These are phyloP conservation scores for Sphaerulina populicola DNA, from an alignment of 2,329 filamentous ascomycete species.

Conservation along the genomic window DNA sequence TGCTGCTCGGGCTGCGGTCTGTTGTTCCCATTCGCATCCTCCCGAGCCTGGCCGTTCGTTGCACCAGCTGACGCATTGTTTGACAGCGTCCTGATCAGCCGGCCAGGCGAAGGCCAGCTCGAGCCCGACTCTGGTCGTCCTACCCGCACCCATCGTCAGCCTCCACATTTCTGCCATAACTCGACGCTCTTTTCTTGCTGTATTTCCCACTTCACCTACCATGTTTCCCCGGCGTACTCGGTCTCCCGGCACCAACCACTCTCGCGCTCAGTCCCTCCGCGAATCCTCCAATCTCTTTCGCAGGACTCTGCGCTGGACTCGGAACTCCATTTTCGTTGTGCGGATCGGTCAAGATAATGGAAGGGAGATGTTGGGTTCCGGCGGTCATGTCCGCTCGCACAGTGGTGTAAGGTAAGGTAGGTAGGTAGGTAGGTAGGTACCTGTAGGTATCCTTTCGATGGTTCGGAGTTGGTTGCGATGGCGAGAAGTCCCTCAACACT, in stretches of 20 bases:
- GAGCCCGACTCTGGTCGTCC: constrained; percentile 17
- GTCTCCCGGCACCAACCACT: constrained; percentile 7
- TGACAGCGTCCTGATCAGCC: constrained; percentile 22
- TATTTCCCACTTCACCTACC: not conserved
- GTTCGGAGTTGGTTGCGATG: not conserved
- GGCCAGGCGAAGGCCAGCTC: constrained; percentile 21
- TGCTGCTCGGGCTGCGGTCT: constrained; percentile 5
- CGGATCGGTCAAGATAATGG: constrained; percentile 40
- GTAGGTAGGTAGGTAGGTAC: too few relatives aligned
- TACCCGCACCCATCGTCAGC: constrained; percentile 12
- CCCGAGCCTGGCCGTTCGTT: constrained; percentile 13
- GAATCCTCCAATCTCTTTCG: constrained; percentile 10
- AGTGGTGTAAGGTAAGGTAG: too few relatives aligned
- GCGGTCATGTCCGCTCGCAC: constrained; percentile 3
- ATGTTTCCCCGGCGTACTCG: constrained; percentile 11
- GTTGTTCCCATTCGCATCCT: constrained; percentile 9
- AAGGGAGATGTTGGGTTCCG: constrained; percentile 11
- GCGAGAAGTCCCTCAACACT: not conserved
- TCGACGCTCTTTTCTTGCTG: not conserved
- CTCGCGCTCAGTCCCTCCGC: constrained; percentile 7
- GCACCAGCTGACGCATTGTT: constrained; percentile 15
- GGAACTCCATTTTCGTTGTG: constrained; percentile 31
- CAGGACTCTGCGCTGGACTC: constrained; percentile 23
- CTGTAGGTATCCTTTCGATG: not conserved
- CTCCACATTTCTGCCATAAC: not conserved